A percentile compares a stretch with the other conserved stretches of the same genome.
Conservation (phyloP, 2,329 filamentous ascomycete genomes). For the Ascochyta fabae region DNA sequence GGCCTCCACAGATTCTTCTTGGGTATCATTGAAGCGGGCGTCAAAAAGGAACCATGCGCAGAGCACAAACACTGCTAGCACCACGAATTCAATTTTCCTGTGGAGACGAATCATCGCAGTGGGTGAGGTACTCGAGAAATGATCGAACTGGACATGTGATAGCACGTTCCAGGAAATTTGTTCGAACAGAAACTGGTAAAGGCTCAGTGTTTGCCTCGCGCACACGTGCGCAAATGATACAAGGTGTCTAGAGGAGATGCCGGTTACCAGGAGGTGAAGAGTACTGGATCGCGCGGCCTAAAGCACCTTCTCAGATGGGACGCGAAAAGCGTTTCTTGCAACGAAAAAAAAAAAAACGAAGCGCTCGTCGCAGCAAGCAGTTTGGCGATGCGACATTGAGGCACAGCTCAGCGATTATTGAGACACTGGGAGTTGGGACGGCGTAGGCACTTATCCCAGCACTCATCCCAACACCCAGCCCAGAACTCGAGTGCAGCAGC, state of each 20-base stretch:
- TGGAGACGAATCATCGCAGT: slow-evolving; percentile 19
- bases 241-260: background rate
- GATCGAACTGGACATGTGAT: background rate
- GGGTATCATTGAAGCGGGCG: slow-evolving; percentile 13
- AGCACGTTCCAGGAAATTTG: background rate
- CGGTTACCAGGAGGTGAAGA: slow-evolving; percentile 5
- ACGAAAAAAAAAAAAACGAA: background rate
- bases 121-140: background rate
- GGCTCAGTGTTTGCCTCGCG: slow-evolving; percentile 6
- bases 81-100: slow-evolving; percentile 18
- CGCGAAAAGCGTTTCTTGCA: slow-evolving; percentile 1
- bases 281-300: background rate
- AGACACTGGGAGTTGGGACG: background rate
- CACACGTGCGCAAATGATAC: slow-evolving; percentile 8
- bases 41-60: slow-evolving; percentile 24
- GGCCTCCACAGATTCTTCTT: slow-evolving; percentile 5
- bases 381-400: slow-evolving; percentile 16
- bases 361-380: slow-evolving; percentile 1
- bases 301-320: slow-evolving; percentile 6
- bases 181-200: slow-evolving; percentile 7
- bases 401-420: slow-evolving; percentile 12
- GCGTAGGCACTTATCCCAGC: background rate
- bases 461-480: background rate
- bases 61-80: slow-evolving; percentile 22
- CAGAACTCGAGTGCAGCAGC: background rate